phyloP scores from a whole-genome alignment of 768 basidiomycete species.

The Amanita jacksonii region DNA sequence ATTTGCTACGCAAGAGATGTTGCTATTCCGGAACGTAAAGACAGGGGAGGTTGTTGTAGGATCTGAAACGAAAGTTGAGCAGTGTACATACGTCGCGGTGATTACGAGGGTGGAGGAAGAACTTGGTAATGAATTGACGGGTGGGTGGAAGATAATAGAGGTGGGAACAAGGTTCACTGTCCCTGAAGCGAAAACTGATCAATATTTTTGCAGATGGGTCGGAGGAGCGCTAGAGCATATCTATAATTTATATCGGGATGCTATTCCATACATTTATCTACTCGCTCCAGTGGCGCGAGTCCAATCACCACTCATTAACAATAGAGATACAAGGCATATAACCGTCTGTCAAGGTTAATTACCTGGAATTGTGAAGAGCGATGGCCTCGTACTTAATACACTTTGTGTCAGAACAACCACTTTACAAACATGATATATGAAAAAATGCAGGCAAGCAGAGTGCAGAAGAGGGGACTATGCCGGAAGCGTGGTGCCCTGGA shows the following conservation, averaged over 20 bases:
- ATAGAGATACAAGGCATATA: background rate
- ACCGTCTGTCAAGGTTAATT: no score
- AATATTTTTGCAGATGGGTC: constrained; percentile 25
- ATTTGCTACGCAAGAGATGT: constrained; percentile 90
- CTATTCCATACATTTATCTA: constrained; percentile 13
- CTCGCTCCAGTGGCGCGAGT: constrained; percentile 7
- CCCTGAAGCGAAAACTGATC: constrained; percentile 3
- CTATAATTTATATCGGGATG: constrained; percentile 20
- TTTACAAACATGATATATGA: no score
- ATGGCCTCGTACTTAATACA: no score
- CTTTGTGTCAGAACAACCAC: no score
- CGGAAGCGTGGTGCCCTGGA: background rate
- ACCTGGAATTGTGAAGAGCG: no score
- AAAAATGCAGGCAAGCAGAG: no score
- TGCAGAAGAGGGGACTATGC: no score
- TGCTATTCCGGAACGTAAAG: constrained; percentile 85
- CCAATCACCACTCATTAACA: constrained; percentile 20
- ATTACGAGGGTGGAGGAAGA: constrained; percentile 85
- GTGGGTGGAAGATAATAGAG: constrained; percentile 98
- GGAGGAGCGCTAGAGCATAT: constrained; percentile 37
- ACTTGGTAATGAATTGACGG: constrained; percentile 85
- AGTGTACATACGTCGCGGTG: constrained; percentile 88
- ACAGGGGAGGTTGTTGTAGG: constrained; percentile 84
- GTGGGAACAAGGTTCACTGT: constrained; percentile 31
- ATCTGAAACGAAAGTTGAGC: constrained; percentile 84